phyloP scores from a whole-genome alignment of 371 early-diverging fungal species.

The Mucor plumbeus region DNA sequence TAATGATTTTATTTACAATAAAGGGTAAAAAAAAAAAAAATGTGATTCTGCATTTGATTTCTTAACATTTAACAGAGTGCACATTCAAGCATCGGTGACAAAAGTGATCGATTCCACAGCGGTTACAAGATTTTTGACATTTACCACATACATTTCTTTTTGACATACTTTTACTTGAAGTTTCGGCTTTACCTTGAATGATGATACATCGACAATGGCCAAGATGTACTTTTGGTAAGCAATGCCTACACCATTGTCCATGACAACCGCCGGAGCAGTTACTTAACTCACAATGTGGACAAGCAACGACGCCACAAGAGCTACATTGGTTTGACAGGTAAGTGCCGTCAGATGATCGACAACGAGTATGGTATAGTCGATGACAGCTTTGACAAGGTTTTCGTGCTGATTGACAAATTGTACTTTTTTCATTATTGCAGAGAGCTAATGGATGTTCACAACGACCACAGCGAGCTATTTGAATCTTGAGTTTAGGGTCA shows the following conservation, averaged over 20 bases:
- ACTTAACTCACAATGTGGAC: conserved; percentile 24
- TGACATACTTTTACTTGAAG: not conserved
- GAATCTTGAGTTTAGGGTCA: conserved; percentile 6
- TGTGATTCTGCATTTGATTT: not conserved
- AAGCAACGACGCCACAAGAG: conserved; percentile 21
- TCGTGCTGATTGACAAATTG: conserved; percentile 15
- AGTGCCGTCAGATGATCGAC: conserved; percentile 15
- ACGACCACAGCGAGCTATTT: conserved; percentile 18
- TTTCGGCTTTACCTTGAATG: conserved; percentile 9
- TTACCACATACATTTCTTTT: conserved; percentile 19
- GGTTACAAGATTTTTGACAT: conserved; percentile 15
- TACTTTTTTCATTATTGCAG: conserved; percentile 18
- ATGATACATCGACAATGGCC: conserved; percentile 24
- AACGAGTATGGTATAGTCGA: conserved; percentile 22
- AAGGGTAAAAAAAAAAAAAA: not conserved
- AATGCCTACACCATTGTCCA: conserved; percentile 28
- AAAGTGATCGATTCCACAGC: conserved; percentile 13
- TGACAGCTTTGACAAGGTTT: conserved; percentile 22
- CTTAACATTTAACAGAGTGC: conserved; percentile 18
- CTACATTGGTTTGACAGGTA: conserved; percentile 28
- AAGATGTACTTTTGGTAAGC: conserved; percentile 8
- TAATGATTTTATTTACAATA: conserved; percentile 1
- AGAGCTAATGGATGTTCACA: conserved; percentile 19
- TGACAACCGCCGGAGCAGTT: conserved; percentile 21
- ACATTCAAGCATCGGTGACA: conserved; percentile 21